phyloP scores from a whole-genome alignment of 805 yeast species.

The Cyberlindnera americana region DNA sequence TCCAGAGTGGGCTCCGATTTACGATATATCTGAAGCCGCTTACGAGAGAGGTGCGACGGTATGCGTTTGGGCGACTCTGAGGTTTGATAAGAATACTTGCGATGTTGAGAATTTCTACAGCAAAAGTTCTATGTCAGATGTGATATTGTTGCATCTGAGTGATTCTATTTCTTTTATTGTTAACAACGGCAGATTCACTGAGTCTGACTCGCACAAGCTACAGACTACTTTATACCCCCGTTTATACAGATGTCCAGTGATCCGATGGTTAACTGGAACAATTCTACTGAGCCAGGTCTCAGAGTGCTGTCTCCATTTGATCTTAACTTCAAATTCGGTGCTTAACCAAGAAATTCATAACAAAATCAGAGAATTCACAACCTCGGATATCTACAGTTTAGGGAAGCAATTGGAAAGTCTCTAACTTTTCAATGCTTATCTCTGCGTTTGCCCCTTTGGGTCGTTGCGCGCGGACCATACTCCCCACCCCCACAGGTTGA shows the following conservation, averaged over 20 bases:
- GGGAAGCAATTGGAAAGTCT: too few species aligned
- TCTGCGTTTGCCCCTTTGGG: too few species aligned
- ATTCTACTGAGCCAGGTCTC: conserved; percentile 4
- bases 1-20: too few species aligned
- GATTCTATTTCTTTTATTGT: not conserved
- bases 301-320: conserved; percentile 1
- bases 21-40: not conserved
- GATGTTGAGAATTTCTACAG: not conserved
- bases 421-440: too few species aligned
- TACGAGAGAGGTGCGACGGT: conserved; percentile 1
- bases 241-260: not conserved
- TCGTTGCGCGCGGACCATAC: too few species aligned
- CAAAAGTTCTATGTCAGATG: not conserved
- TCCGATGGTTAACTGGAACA: not conserved
- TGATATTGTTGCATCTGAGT: not conserved
- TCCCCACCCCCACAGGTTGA: too few species aligned
- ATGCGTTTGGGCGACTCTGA: conserved; percentile 3
- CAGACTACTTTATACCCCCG: not conserved
- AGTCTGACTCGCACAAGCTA: not conserved
- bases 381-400: not conserved
- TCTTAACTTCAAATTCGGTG: conserved; percentile 1
- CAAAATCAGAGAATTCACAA: not conserved
- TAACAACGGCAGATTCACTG: not conserved
- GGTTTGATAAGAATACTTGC: not conserved
- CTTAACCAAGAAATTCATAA: not conserved